Base-by-base conservation (phyloP, 2,329 filamentous ascomycete species). In the Hypoxylon sp. region DNA sequence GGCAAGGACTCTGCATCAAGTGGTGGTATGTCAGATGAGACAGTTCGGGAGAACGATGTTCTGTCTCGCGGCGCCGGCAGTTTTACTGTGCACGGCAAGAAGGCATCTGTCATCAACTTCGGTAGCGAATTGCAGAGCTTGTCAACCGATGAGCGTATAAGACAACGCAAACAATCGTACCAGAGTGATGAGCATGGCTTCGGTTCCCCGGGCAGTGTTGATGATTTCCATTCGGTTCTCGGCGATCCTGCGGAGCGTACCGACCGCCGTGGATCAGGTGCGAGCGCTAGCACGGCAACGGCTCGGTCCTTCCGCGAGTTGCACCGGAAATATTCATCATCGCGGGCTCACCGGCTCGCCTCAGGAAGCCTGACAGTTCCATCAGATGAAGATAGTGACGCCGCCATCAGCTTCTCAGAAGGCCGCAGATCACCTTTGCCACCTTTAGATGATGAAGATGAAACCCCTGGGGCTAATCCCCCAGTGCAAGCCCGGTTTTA, bases 61-160 rank as follows among this genome's bases (percentile, higher is more conserved):
- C 85, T 99, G 11, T 85, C 92, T 5, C 90, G 96, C 52, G 91
- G 92, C 11, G 89, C 92, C 11, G 94, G 94, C 4, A 97, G 93
- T 74, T 99, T 99, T 79, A 97, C 96, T 3, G 91, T 99, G 3
- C 96, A 99, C 76, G 95, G 96, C 67, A 99, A 98, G 83, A 98
- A 99, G 80, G 96, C 96, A 2, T 97, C 94, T 0, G 93, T 99
- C 62, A 93, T 99, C 73, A 97, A 93, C n/a, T 97, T 99, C 78
- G 94, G 94, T 8, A 90, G 91, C n/a, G 95, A 97, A 74, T 90
- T 97, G 83, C 91, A 95, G 75, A 91, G 87, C 65, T 88, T 94
- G 80, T 87, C 91, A 0, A 86, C 89, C 0, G 92, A 95, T 67
- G 92, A 94, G 75, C 89, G 91, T 39, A 81, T 93, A 46, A 88